phyloP scores from a whole-genome alignment of 371 early-diverging fungal species.

The Mycotypha africana region DNA sequence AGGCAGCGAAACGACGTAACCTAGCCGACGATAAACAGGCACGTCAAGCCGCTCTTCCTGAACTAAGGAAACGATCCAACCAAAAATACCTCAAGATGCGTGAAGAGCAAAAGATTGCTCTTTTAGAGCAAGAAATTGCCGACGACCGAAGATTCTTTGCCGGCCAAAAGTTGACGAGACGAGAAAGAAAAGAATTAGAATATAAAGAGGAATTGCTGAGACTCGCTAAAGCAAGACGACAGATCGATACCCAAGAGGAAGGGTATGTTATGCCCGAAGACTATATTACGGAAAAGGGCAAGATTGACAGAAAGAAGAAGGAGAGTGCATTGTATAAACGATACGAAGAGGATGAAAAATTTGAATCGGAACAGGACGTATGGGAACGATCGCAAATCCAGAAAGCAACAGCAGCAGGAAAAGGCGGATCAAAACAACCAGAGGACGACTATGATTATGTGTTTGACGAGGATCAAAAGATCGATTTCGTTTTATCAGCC shows the following conservation, averaged over 20 bases:
- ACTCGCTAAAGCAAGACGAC: slow-evolving; percentile 80
- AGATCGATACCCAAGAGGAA: slow-evolving; percentile 72
- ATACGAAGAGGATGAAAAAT: slow-evolving; percentile 78
- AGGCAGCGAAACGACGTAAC: slow-evolving; percentile 64
- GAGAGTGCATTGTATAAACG: slow-evolving; percentile 82
- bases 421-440: slow-evolving; percentile 34
- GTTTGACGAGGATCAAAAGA: slow-evolving; percentile 88
- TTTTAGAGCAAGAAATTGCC: slow-evolving; percentile 70
- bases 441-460: slow-evolving; percentile 91
- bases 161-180: slow-evolving; percentile 68
- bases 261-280: slow-evolving; percentile 93
- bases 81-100: slow-evolving; percentile 89
- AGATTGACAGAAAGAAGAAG: slow-evolving; percentile 89
- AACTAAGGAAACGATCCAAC: slow-evolving; percentile 79
- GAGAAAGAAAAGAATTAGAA: slow-evolving; percentile 72
- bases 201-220: slow-evolving; percentile 79
- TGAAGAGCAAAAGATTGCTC: slow-evolving; percentile 75
- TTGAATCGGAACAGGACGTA: slow-evolving; percentile 89
- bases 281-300: slow-evolving; percentile 91
- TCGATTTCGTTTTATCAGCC: slow-evolving; percentile 84
- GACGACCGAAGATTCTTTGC: slow-evolving; percentile 88
- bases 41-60: slow-evolving; percentile 55
- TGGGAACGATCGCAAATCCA: slow-evolving; percentile 89
- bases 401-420: slow-evolving; percentile 57
- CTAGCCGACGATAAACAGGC: slow-evolving; percentile 81